A percentile compares a stretch with the other conserved stretches of the same genome.
Evolutionary conservation across 2,329 filamentous ascomycete species (phyloP).

Genomic region (Remersonia thermophila): DNA sequence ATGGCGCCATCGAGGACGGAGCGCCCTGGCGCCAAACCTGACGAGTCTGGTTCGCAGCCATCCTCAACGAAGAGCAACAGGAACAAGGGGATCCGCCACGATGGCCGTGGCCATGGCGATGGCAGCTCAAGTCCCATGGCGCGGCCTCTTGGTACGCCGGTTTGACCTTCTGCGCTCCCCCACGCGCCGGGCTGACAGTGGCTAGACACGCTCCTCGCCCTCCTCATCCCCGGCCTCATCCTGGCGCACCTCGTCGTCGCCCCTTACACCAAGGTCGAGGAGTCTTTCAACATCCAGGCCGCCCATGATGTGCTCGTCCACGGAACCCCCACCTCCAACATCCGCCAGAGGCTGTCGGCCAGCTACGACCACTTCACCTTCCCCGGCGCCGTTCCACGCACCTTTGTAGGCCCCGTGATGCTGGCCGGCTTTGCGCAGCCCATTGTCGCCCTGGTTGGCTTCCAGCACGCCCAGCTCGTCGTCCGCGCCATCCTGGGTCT

Average conservation of each 20-base stretch:
- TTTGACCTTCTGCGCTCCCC: too few species aligned
- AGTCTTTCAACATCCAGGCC: conserved; percentile 96
- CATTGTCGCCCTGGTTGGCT: conserved; percentile 43
- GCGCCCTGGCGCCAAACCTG: too few species aligned
- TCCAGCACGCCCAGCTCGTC: conserved; percentile 44
- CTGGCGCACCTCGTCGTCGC: conserved; percentile 59
- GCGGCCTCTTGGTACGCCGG: too few species aligned
- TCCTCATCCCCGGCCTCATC: conserved; percentile 51
- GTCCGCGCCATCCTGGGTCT: conserved; percentile 68
- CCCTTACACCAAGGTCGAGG: conserved; percentile 94
- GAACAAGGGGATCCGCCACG: too few species aligned
- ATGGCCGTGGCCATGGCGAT: too few species aligned
- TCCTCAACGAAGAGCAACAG: too few species aligned
- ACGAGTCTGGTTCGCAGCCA: too few species aligned
- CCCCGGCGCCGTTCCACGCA: conserved; percentile 80
- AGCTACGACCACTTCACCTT: conserved; percentile 86
- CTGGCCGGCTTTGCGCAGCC: conserved; percentile 64
- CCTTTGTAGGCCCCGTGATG: conserved; percentile 70
- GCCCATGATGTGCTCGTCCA: conserved; percentile 78
- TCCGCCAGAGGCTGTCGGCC: conserved; percentile 39
- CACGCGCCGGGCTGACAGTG: background rate
- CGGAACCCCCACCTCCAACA: conserved; percentile 53
- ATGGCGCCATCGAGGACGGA: too few species aligned
- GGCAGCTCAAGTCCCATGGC: too few species aligned
- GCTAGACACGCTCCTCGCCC: conserved; percentile 24